Evolutionary conservation across 169 alveolate genomes (phyloP).

Genomic region (Cryptosporidium viatorum): DNA sequence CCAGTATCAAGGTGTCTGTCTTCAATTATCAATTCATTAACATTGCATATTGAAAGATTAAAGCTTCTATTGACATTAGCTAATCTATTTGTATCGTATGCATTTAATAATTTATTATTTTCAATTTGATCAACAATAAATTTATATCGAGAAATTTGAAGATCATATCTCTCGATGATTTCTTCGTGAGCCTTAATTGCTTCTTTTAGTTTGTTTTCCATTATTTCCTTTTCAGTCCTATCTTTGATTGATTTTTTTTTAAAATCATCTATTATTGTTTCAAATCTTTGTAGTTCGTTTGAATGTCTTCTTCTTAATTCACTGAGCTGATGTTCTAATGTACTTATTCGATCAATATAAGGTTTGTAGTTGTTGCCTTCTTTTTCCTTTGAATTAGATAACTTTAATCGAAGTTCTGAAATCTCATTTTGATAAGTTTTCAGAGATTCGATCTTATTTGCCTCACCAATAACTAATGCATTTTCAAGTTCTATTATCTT

Average conservation of each 20-base stretch:
- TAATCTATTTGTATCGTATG: neutral
- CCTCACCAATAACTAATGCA: constrained; percentile 7
- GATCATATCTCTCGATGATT: neutral
- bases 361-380: constrained; percentile 20
- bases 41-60: neutral
- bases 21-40: neutral
- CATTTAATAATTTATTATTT: neutral
- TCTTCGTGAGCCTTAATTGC: neutral
- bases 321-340: constrained; percentile 37
- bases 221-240: neutral
- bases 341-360: constrained; percentile 41
- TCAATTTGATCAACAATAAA: constrained; percentile 7
- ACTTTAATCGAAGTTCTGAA: constrained; percentile 21
- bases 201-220: constrained; percentile 8
- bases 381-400: constrained; percentile 12
- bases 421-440: constrained; percentile 43
- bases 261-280: constrained; percentile 23
- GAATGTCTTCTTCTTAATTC: constrained; percentile 66
- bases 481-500: constrained; percentile 37
- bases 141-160: constrained; percentile 6
- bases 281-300: constrained; percentile 32
- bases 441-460: constrained; percentile 24
- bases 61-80: neutral
- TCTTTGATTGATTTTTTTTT: constrained; percentile 27
- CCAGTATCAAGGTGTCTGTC: neutral